Base-by-base conservation (phyloP, 2,329 filamentous ascomycete genomes). In the Trichocomaceae sp. region DNA sequence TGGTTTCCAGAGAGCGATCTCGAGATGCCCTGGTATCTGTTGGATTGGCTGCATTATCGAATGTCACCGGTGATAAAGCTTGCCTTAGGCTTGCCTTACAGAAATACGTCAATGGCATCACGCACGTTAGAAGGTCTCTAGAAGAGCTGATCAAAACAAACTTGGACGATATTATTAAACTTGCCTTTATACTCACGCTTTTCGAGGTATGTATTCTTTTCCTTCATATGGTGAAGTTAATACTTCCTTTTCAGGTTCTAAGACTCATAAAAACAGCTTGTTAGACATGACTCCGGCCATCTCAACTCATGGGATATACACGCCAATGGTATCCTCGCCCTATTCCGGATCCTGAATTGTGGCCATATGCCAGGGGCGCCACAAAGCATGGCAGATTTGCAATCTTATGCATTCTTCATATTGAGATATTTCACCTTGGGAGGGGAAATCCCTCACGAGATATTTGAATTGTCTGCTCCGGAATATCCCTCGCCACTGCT, bases 1-100 rank as follows among this genome's bases (percentile, higher is more conserved):
- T 59, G 20, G 41, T 48, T 17, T 41, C 41, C 13, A 56, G 61
- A 22, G n/a, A 48, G 19, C 46, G 54, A 3, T 54, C 62, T 31
- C 60, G 59, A 50, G 58, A 65, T 57, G 58, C 64, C n/a, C 50
- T 62, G 3, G 20, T 62, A 22, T 58, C 64, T 17, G 59, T 65
- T 41, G 63, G 64, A 4, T 54, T 66, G 29, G 61, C 61, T 19
- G 63, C 63, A 10, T 52, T 63, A 47, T 58, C 64, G 8, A 66
- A 66, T 49, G 57, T 64, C 33, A 62, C 50, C n/a, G 47, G 52
- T 8, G 60, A 66, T 23, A 56, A 50, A 39, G 47, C 50, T 7
- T 39, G 63, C 46, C 52, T 47, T 26, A 54, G 48, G 23, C 47
- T 55, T 5, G 62, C 64, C 6, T 53, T 61, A 37, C 59, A 62